These are phyloP conservation scores for Endocalyx cinctus DNA, from an alignment of 2,329 filamentous ascomycete species.

Conservation along the genomic window DNA sequence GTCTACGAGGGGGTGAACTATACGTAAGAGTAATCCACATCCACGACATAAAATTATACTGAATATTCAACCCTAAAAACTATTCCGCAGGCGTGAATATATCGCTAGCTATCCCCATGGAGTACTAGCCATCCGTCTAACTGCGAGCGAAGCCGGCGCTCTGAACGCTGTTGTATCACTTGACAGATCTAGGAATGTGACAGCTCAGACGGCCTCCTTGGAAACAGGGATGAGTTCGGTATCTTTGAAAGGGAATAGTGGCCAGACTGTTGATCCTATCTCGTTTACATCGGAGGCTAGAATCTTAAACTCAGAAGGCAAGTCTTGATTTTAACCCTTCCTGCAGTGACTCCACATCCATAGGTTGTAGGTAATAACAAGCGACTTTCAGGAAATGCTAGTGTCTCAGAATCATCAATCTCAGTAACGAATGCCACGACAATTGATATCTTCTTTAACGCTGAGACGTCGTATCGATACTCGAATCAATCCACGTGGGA, in stretches of 20 bases:
- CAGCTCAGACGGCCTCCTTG: conserved; percentile 10
- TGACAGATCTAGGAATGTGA: conserved; percentile 9
- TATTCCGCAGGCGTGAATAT: conserved; percentile 33
- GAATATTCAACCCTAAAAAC: not conserved
- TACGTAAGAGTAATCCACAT: conserved; percentile 7
- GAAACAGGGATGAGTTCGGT: conserved; percentile 21
- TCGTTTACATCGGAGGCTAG: conserved; percentile 15
- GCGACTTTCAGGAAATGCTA: conserved; percentile 10
- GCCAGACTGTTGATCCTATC: conserved; percentile 18
- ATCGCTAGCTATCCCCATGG: conserved; percentile 38
- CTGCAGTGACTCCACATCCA: no score
- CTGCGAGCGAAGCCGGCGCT: conserved; percentile 10
- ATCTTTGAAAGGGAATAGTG: conserved; percentile 15
- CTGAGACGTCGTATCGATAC: conserved; percentile 21
- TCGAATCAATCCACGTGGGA: conserved; percentile 13
- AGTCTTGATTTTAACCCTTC: no score
- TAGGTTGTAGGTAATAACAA: no score
- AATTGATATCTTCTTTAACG: conserved; percentile 22
- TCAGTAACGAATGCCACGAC: conserved; percentile 15
- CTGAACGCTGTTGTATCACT: conserved; percentile 20
- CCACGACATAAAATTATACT: no score
- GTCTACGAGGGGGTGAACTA: conserved; percentile 24
- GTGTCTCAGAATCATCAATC: conserved; percentile 10
- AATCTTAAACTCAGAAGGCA: conserved; percentile 16
- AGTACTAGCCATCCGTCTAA: conserved; percentile 29